These are phyloP conservation scores for Lachnellula subtilissima DNA, from an alignment of 2,329 filamentous ascomycete genomes.

Conservation along the genomic window DNA sequence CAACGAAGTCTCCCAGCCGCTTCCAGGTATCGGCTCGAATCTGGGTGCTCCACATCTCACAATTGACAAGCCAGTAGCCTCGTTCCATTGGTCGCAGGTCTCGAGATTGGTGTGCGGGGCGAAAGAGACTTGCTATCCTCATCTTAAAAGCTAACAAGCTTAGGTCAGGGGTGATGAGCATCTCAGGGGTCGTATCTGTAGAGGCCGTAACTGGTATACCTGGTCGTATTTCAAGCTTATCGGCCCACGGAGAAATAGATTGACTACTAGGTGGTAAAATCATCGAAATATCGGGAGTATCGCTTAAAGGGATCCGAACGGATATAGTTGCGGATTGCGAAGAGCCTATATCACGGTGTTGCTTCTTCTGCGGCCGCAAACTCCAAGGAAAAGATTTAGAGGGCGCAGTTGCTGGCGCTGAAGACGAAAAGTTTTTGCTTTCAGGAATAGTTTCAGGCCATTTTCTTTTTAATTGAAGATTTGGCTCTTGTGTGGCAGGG, in stretches of 20 bases:
- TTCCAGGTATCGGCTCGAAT: conserved; percentile 55
- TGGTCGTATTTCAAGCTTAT: conserved; percentile 45
- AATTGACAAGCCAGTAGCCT: conserved; percentile 71
- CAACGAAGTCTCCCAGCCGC: conserved; percentile 56
- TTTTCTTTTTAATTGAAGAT: conserved; percentile 11
- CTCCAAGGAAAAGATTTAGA: not conserved
- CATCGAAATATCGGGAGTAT: not conserved
- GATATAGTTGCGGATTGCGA: not conserved
- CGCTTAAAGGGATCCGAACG: not conserved
- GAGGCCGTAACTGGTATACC: conserved; percentile 48
- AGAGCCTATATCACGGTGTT: not conserved
- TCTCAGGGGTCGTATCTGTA: conserved; percentile 37
- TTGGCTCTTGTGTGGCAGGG: conserved; percentile 8
- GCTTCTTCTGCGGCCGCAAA: not conserved
- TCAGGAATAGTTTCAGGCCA: conserved; percentile 6
- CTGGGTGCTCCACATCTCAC: conserved; percentile 45
- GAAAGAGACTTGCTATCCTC: conserved; percentile 49
- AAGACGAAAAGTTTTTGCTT: conserved; percentile 1
- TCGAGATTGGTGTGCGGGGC: conserved; percentile 45
- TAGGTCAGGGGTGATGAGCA: conserved; percentile 54
- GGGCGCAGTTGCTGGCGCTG: conserved; percentile 7
- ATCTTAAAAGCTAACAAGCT: conserved; percentile 48
- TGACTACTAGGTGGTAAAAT: not conserved
- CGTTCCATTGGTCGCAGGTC: conserved; percentile 58
- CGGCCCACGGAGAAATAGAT: conserved; percentile 7